These are phyloP conservation scores for Tulasnella sp. DNA, from an alignment of 768 basidiomycete genomes.

Conservation along the genomic window DNA sequence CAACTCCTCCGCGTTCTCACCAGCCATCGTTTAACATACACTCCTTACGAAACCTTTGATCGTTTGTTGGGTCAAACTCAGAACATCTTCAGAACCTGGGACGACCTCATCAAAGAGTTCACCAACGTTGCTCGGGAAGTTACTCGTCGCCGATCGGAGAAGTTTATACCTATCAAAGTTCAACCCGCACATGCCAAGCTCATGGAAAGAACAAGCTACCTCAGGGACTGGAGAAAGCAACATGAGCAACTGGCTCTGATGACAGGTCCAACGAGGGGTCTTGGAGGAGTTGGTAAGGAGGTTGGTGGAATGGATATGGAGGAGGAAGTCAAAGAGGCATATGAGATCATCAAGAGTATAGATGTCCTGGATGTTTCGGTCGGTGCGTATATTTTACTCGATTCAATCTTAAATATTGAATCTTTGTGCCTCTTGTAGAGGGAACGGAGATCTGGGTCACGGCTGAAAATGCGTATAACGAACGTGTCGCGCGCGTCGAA, in stretches of 20 bases:
- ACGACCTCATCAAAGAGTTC: constrained; percentile 82
- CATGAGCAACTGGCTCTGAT: constrained; percentile 96
- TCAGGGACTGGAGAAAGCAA: constrained; percentile 88
- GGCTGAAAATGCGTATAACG: constrained; percentile 95
- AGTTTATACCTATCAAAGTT: constrained; percentile 96
- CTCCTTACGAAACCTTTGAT: constrained; percentile 90
- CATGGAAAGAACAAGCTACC: constrained; percentile 74
- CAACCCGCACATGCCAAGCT: constrained; percentile 80
- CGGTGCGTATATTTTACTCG: constrained; percentile 38
- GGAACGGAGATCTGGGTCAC: constrained; percentile 97
- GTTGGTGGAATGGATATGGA: constrained; percentile 95
- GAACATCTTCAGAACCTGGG: constrained; percentile 76
- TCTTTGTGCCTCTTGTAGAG: constrained; percentile 35
- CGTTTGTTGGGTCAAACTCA: constrained; percentile 61
- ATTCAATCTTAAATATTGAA: no score
- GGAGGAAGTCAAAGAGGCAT: constrained; percentile 90
- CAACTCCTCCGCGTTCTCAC: constrained; percentile 83
- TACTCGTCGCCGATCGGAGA: constrained; percentile 74
- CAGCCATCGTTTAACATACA: constrained; percentile 82
- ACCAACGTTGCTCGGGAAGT: constrained; percentile 88
- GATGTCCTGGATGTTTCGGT: constrained; percentile 90
- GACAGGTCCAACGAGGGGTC: constrained; percentile 86
- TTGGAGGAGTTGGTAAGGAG: constrained; percentile 58
- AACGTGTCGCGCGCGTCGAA: constrained; percentile 91
- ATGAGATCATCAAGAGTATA: constrained; percentile 93